These are phyloP conservation scores for Mucor plumbeus DNA, from an alignment of 371 early-diverging fungal genomes.

Conservation along the genomic window DNA sequence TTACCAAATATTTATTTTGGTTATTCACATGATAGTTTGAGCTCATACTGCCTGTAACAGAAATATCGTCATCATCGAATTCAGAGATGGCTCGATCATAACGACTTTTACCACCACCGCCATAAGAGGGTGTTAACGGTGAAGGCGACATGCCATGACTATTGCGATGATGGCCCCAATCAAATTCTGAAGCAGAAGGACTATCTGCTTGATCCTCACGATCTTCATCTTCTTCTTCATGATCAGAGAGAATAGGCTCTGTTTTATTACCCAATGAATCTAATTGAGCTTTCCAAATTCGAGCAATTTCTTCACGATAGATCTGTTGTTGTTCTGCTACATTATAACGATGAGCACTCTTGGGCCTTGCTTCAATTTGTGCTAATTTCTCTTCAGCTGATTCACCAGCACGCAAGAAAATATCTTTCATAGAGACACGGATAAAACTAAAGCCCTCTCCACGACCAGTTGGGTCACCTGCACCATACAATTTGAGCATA, in stretches of 20 bases:
- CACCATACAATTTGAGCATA: slow-evolving; percentile 92
- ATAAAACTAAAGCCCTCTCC: slow-evolving; percentile 99
- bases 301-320: slow-evolving; percentile 91
- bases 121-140: slow-evolving; percentile 35
- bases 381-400: slow-evolving; percentile 81
- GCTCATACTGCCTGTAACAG: slow-evolving; percentile 62
- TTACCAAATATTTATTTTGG: slow-evolving; percentile 69
- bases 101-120: slow-evolving; percentile 23
- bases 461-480: slow-evolving; percentile 97
- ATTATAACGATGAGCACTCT: slow-evolving; percentile 89
- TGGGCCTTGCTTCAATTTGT: slow-evolving; percentile 81
- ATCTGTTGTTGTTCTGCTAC: slow-evolving; percentile 96
- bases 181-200: slow-evolving; percentile 44
- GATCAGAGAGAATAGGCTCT: slow-evolving; percentile 60
- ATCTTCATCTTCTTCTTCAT: slow-evolving; percentile 56
- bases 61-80: slow-evolving; percentile 60
- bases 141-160: slow-evolving; percentile 42
- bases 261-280: slow-evolving; percentile 62
- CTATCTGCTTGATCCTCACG: slow-evolving; percentile 39
- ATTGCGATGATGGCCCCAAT: slow-evolving; percentile 38
- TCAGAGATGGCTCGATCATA: slow-evolving; percentile 49
- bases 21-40: slow-evolving; percentile 60
- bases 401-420: slow-evolving; percentile 91
- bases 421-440: slow-evolving; percentile 96
- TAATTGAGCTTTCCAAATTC: slow-evolving; percentile 95